A percentile compares a stretch with the other conserved stretches of the same genome.
These are phyloP conservation scores for Fraxinus cuspidata DNA, from an alignment of 257 asterid species.

Conservation along the genomic window DNA sequence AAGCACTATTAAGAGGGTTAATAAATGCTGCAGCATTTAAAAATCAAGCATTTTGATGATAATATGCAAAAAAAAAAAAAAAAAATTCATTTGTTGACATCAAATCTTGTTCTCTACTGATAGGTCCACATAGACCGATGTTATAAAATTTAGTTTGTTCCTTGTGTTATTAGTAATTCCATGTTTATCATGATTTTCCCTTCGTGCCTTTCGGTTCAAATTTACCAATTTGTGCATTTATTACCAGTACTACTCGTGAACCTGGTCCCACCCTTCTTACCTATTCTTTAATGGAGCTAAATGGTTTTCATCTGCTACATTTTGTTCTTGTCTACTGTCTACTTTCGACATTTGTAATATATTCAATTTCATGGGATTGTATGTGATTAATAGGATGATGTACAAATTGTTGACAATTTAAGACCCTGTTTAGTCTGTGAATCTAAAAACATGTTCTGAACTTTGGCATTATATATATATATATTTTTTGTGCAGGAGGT, in stretches of 20 bases:
- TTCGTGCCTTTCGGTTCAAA: not conserved
- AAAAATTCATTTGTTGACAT: not conserved
- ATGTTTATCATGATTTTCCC: not conserved
- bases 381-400: not conserved
- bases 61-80: too few species aligned
- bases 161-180: not conserved
- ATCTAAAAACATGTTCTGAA: slow-evolving; percentile 6
- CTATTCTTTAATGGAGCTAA: not conserved
- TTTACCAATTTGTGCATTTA: not conserved
- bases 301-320: not conserved
- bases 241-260: not conserved
- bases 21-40: too few species aligned
- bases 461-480: slow-evolving; percentile 5
- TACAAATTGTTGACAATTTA: too few species aligned
- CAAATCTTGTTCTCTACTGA: too few species aligned
- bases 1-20: not conserved
- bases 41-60: not conserved
- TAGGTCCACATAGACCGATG: not conserved
- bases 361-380: not conserved
- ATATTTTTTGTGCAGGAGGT: slow-evolving; percentile 59
- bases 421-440: not conserved
- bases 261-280: not conserved
- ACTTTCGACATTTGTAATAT: too few species aligned
- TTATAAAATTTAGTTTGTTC: not conserved
- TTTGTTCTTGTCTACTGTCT: too few species aligned